A percentile compares a stretch with the other conserved stretches of the same genome.
Evolutionary conservation across 2,329 filamentous ascomycete genomes (phyloP).

Genomic region (Sphaceloma murrayae): DNA sequence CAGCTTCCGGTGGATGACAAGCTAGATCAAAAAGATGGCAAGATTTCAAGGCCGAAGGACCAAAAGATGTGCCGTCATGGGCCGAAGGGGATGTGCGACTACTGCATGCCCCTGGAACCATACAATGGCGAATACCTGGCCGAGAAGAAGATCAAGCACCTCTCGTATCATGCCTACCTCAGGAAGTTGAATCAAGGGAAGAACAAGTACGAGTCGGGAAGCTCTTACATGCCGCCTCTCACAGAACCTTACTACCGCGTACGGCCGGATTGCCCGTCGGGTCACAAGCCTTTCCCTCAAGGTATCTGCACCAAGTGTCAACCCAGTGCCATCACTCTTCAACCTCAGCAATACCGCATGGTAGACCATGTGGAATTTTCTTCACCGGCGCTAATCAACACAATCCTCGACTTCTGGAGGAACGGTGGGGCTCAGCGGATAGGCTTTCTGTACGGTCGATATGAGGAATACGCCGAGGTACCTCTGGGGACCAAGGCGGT

Average conservation of each 20-base stretch:
- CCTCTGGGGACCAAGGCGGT: constrained; percentile 91
- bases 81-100: constrained; percentile 97
- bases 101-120: constrained; percentile 93
- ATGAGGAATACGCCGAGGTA: constrained; percentile 83
- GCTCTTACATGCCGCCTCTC: constrained; percentile 90
- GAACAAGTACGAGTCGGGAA: constrained; percentile 88
- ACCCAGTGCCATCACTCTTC: constrained; percentile 88
- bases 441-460: constrained; percentile 84
- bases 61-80: constrained; percentile 89
- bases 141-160: constrained; percentile 97
- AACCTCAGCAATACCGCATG: constrained; percentile 90
- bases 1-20: constrained; percentile 81
- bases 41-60: constrained; percentile 68
- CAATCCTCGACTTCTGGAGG: constrained; percentile 87
- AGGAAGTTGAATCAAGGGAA: constrained; percentile 93
- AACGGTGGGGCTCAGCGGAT: constrained; percentile 73
- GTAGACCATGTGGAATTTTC: constrained; percentile 98
- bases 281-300: constrained; percentile 86
- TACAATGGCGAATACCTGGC: constrained; percentile 80
- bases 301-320: constrained; percentile 98
- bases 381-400: constrained; percentile 71
- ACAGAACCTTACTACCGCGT: constrained; percentile 90
- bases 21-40: constrained; percentile 80
- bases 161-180: constrained; percentile 90
- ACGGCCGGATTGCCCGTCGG: constrained; percentile 77